Conservation (phyloP, 305 asterid genomes). For the Fraxinus platypoda region DNA sequence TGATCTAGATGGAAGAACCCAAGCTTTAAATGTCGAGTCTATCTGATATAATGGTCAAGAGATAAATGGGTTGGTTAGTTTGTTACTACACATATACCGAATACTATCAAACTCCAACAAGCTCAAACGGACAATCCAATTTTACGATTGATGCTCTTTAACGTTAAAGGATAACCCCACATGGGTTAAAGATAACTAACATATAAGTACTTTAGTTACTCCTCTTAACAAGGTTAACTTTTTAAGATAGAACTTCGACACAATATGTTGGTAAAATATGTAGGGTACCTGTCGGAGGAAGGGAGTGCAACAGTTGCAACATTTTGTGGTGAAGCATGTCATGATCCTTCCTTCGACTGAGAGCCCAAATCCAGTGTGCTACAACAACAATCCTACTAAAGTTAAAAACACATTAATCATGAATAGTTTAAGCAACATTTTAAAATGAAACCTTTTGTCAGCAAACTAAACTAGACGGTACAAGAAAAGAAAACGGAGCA, state of each 20-base stretch:
- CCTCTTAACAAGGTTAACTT: neutral
- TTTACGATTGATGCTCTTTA: neutral
- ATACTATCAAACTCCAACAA: neutral
- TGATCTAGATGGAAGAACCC: conserved; percentile 65
- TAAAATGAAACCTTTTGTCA: neutral
- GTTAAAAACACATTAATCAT: neutral
- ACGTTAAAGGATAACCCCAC: neutral
- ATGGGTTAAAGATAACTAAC: neutral
- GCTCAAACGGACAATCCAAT: neutral
- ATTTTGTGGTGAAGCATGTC: conserved; percentile 62
- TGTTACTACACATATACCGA: neutral
- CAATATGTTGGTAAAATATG: neutral
- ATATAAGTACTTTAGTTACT: neutral
- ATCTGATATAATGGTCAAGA: conserved; percentile 39
- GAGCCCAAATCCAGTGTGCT: conserved; percentile 86
- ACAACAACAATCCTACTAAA: neutral
- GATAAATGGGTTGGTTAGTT: conserved; percentile 20
- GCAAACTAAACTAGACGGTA: neutral
- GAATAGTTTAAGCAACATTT: neutral
- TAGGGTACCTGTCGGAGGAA: conserved; percentile 55
- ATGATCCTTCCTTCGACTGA: conserved; percentile 73
- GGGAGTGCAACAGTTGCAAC: conserved; percentile 73
- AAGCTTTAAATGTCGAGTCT: conserved; percentile 60
- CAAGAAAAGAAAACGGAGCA: neutral
- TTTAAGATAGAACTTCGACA: neutral